phyloP scores from a whole-genome alignment of 1,284 basidiomycete genomes.

The Veloboletus limbatus region DNA sequence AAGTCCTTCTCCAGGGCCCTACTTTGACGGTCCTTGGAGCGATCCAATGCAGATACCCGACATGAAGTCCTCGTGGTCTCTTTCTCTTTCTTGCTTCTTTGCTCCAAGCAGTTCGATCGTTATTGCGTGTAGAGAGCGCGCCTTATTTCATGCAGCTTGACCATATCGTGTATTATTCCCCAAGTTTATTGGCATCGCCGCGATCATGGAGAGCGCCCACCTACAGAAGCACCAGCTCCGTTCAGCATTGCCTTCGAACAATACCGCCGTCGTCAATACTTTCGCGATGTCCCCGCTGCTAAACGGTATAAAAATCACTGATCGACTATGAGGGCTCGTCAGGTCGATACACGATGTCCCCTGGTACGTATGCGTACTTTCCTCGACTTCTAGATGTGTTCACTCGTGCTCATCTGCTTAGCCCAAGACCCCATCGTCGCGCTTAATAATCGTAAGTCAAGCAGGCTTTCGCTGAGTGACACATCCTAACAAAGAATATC shows the following conservation, averaged over 20 bases:
- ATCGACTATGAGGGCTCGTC: conserved; percentile 14
- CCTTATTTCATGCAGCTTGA: conserved; percentile 33
- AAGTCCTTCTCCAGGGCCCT: conserved; percentile 23
- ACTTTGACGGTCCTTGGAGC: conserved; percentile 31
- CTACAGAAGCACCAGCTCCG: conserved; percentile 26
- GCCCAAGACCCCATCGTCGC: conserved; percentile 34
- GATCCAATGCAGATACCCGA: conserved; percentile 39
- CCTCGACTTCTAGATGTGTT: not conserved
- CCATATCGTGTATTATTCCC: conserved; percentile 29
- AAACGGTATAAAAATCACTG: conserved; percentile 28
- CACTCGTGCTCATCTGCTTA: conserved; percentile 17
- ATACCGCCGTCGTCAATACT: conserved; percentile 27
- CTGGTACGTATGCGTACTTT: conserved; percentile 23
- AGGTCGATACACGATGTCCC: conserved; percentile 25
- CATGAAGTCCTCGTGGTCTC: conserved; percentile 36
- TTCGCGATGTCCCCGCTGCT: conserved; percentile 19
- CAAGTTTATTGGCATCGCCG: conserved; percentile 26
- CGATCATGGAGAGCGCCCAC: conserved; percentile 29
- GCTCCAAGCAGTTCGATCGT: conserved; percentile 35
- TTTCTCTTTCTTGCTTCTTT: conserved; percentile 35
- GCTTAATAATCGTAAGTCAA: conserved; percentile 45
- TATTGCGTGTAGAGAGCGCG: conserved; percentile 35
- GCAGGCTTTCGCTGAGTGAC: not conserved
- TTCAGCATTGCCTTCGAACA: conserved; percentile 29
- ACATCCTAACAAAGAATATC: conserved; percentile 4